These are phyloP conservation scores for Mycena pura DNA, from an alignment of 768 basidiomycete species.

Conservation along the genomic window DNA sequence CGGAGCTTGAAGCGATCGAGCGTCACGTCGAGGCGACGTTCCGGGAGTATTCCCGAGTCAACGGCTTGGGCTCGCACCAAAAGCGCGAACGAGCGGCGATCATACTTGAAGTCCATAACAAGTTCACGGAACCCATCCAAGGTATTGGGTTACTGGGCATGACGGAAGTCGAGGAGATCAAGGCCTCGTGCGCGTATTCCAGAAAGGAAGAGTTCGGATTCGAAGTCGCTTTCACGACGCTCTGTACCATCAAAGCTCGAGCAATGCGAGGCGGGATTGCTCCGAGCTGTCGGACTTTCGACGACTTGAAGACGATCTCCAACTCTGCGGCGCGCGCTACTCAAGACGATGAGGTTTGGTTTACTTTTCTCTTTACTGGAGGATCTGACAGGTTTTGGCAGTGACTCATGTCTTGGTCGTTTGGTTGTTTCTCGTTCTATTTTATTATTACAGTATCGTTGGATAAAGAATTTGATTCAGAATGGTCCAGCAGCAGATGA, in stretches of 20 bases:
- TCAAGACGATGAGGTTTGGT: constrained; percentile 1
- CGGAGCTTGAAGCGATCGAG: constrained; percentile 48
- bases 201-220: constrained; percentile 51
- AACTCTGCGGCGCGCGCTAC: constrained; percentile 15
- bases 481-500: too few species aligned
- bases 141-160: constrained; percentile 32
- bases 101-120: constrained; percentile 33
- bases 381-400: background rate
- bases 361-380: background rate
- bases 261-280: constrained; percentile 43
- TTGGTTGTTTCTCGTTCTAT: background rate
- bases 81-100: constrained; percentile 34
- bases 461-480: too few species aligned
- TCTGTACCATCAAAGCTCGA: constrained; percentile 64
- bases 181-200: constrained; percentile 64
- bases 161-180: constrained; percentile 46
- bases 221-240: constrained; percentile 55
- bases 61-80: background rate
- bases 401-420: background rate
- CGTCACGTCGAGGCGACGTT: constrained; percentile 42
- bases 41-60: constrained; percentile 11
- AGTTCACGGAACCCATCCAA: constrained; percentile 37
- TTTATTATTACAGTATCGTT: too few species aligned
- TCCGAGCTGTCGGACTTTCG: constrained; percentile 43
- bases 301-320: constrained; percentile 45